Conservation (phyloP, 176 grass and related monocot species). For the Areca catechu region DNA sequence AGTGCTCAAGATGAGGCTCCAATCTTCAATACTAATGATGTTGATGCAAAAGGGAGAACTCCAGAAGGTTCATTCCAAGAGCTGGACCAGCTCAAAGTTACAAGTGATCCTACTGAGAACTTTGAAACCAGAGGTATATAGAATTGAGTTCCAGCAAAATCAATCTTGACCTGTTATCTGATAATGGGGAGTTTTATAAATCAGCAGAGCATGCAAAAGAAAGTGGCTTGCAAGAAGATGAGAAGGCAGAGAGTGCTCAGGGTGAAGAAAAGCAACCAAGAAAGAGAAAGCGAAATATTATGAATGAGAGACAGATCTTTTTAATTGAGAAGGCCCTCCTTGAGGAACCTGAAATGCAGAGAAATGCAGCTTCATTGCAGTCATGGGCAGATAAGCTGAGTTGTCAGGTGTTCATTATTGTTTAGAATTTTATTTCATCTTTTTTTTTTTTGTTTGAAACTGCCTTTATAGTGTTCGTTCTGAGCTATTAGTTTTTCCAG, state of each 20-base stretch:
- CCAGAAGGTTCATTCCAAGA: constrained; percentile 43
- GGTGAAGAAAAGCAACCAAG: constrained; percentile 67
- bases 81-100: constrained; percentile 39
- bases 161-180: constrained; percentile 30
- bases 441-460: too few species aligned
- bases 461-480: too few species aligned
- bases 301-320: constrained; percentile 73
- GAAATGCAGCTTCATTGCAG: constrained; percentile 54
- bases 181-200: constrained; percentile 29
- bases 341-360: constrained; percentile 94
- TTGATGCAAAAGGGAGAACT: constrained; percentile 24
- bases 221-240: constrained; percentile 50
- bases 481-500: constrained; percentile 30
- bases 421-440: constrained; percentile 2
- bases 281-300: constrained; percentile 84
- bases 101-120: constrained; percentile 12
- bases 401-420: constrained; percentile 22
- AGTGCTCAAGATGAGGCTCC: constrained; percentile 28
- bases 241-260: constrained; percentile 42
- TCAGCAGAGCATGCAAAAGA: constrained; percentile 49
- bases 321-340: constrained; percentile 78
- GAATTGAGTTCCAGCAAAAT: constrained; percentile 31
- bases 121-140: constrained; percentile 5
- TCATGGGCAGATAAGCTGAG: constrained; percentile 75
- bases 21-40: constrained; percentile 9